Conservation (phyloP, 192 early-diverging fungal genomes). For the Cladochytrium replicatum region DNA sequence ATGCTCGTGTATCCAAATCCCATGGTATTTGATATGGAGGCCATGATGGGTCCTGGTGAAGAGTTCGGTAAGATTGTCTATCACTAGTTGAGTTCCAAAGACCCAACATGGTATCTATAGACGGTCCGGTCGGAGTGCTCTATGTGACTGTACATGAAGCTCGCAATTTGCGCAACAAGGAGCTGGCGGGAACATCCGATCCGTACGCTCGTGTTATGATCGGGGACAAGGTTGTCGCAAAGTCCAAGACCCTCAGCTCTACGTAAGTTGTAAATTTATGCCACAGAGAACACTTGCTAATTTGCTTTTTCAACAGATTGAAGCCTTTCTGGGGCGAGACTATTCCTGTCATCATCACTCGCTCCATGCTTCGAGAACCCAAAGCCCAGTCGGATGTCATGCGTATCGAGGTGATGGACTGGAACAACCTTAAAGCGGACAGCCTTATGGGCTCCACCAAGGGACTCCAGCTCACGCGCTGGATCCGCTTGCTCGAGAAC, state of each 20-base stretch:
- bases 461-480: constrained; percentile 17
- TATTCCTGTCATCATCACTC: constrained; percentile 62
- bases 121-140: constrained; percentile 78
- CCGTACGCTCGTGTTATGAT: constrained; percentile 72
- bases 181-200: constrained; percentile 80
- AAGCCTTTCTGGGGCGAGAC: constrained; percentile 86
- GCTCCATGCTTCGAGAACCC: constrained; percentile 19
- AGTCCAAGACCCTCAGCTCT: constrained; percentile 60
- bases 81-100: neutral
- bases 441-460: constrained; percentile 51
- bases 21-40: constrained; percentile 68
- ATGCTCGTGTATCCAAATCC: constrained; percentile 48
- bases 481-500: constrained; percentile 35
- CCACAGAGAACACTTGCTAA: neutral
- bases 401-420: constrained; percentile 72
- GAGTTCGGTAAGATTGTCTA: neutral
- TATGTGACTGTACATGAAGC: constrained; percentile 70
- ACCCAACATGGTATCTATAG: constrained; percentile 19
- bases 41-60: constrained; percentile 41
- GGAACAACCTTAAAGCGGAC: constrained; percentile 65
- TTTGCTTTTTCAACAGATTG: constrained; percentile 26
- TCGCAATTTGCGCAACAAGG: constrained; percentile 72
- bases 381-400: constrained; percentile 53
- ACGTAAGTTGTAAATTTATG: constrained; percentile 13
- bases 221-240: constrained; percentile 54